Base-by-base conservation (phyloP, 192 early-diverging fungal genomes). In the Coemansia guatemalensis region DNA sequence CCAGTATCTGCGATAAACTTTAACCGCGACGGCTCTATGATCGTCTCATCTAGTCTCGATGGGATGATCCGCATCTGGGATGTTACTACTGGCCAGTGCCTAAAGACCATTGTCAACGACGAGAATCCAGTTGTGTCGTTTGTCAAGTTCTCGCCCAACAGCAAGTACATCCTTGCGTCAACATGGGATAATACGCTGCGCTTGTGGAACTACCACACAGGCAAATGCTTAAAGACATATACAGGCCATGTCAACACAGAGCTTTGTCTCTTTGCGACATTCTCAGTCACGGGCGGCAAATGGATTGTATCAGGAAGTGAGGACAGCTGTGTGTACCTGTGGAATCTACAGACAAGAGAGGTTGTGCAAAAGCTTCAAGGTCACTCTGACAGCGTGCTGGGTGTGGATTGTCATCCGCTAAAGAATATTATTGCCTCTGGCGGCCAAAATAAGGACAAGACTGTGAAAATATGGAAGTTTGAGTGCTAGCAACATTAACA, bases 1-100 rank as follows among this genome's bases (percentile, higher is more conserved):
- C 96, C 95, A 4, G 96, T 99, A 22, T 87, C 92, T 47, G 89
- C 94, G 1, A 93, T 96, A 18, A 94, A 94, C 65, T 99, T 99
- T 69, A 98, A 96, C 74, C 83, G 95, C 53, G 97, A 99, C 67
- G 97, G 97, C 12, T 93, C 93, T 1, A 88, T 96, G 83, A 95
- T 99, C 57, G 96, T 95, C 3, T 94, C 93, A 5, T 92, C 91
- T 53, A 92, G 93, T 65, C 90, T 92, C 67, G 97, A 99, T 73
- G 97, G 97, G 17, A 74, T 97, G 48, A 95, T 99, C 56, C 94
- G 97, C 23, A 97, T 99, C 59, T 99, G 97, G 97, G 97, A 99
- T 74, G 93, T 93, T 26, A 87, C 90, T 39, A 93, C 95, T n/a
- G 96, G 97, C 35, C 93, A 97, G 74, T 97, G 95, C 67, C 86